Evolutionary conservation across 441 rosid species (phyloP).

Genomic region (Raphanus hybrid): DNA sequence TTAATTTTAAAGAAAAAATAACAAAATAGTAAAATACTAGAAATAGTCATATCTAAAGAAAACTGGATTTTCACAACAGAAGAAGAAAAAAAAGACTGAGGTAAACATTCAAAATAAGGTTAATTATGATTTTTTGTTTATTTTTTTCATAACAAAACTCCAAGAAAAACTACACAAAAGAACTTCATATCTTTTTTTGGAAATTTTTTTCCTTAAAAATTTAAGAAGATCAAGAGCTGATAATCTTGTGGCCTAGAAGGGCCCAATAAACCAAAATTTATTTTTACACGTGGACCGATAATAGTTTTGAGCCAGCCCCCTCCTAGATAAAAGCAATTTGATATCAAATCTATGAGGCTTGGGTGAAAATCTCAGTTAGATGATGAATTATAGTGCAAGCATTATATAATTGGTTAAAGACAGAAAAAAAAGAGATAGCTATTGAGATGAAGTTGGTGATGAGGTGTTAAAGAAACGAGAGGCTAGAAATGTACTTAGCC

Average conservation of each 20-base stretch:
- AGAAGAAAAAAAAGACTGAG: too few species aligned
- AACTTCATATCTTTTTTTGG: too few species aligned
- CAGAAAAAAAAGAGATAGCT: neutral
- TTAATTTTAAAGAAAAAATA: too few species aligned
- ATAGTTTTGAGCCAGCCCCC: neutral
- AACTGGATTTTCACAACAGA: too few species aligned
- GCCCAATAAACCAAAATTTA: neutral
- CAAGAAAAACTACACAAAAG: neutral
- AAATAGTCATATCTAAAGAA: too few species aligned
- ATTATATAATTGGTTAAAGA: neutral
- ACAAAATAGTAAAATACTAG: too few species aligned
- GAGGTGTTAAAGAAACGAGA: slow-evolving; percentile 57
- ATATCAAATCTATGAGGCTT: neutral
- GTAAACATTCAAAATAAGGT: too few species aligned
- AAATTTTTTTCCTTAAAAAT: too few species aligned
- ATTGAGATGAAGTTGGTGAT: slow-evolving; percentile 50
- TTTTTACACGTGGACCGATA: neutral
- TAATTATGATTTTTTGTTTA: too few species aligned
- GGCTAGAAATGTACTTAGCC: slow-evolving; percentile 69
- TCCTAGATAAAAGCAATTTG: neutral
- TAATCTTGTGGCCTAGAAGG: slow-evolving; percentile 19
- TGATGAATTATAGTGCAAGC: neutral
- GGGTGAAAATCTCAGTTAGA: slow-evolving; percentile 17
- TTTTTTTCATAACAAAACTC: neutral
- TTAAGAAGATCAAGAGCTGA: neutral